phyloP scores from a whole-genome alignment of 164 flowering plant species.

The Umbellularia californica region DNA sequence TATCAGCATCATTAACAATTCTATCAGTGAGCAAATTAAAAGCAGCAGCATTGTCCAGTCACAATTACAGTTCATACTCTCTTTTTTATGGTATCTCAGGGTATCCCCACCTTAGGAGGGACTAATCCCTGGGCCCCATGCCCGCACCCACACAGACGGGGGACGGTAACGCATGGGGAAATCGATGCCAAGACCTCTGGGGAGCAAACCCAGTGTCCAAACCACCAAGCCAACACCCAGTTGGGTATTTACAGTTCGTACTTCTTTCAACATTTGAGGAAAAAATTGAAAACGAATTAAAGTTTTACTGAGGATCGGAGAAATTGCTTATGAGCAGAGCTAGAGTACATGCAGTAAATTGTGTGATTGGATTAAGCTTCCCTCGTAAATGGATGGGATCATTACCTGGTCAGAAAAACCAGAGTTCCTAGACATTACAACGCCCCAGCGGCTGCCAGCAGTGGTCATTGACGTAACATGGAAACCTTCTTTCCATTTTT shows the following conservation, averaged over 20 bases:
- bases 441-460: constrained; percentile 84
- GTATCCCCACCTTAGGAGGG: no score
- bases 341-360: neutral
- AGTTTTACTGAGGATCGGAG: neutral
- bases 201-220: no score
- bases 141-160: no score
- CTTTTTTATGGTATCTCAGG: no score
- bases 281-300: neutral
- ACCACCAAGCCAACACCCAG: no score
- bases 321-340: no score
- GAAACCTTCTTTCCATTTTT: constrained; percentile 93
- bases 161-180: no score
- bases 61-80: neutral
- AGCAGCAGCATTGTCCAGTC: neutral
- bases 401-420: constrained; percentile 80
- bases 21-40: neutral
- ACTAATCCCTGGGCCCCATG: no score
- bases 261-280: neutral
- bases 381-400: neutral
- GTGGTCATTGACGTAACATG: constrained; percentile 90
- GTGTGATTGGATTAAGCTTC: neutral
- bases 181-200: no score
- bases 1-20: neutral
- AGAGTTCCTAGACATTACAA: constrained; percentile 83
- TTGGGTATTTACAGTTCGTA: no score